A percentile compares a stretch with the other conserved stretches of the same genome.
Conservation (phyloP, 331 rosid genomes). For the Malus hybrid region DNA sequence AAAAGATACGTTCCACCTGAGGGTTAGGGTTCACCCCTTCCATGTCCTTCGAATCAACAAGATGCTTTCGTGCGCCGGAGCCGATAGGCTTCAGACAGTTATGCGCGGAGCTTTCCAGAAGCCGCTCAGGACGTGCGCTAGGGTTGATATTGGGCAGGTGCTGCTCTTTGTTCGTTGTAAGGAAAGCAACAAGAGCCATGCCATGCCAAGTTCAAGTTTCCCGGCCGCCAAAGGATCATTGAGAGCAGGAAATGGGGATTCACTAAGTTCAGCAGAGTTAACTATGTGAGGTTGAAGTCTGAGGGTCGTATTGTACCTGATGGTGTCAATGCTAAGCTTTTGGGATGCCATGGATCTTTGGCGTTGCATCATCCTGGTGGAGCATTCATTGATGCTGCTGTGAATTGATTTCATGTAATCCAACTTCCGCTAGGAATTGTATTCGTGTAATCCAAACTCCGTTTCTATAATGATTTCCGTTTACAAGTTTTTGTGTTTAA, state of each 20-base stretch:
- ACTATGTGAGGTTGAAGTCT: constrained; percentile 55
- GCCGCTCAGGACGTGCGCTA: constrained; percentile 67
- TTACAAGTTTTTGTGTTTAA: neutral
- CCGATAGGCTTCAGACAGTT: constrained; percentile 75
- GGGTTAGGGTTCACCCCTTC: constrained; percentile 74
- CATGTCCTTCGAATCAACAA: constrained; percentile 74
- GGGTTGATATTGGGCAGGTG: constrained; percentile 71
- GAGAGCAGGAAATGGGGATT: constrained; percentile 84
- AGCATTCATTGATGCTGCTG: constrained; percentile 46
- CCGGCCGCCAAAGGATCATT: constrained; percentile 75
- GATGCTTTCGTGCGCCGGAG: constrained; percentile 89
- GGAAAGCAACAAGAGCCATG: constrained; percentile 42
- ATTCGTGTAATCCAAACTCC: neutral
- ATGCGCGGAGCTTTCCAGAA: constrained; percentile 82
- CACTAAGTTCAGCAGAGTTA: constrained; percentile 53
- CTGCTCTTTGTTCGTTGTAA: constrained; percentile 61
- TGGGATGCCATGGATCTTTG: constrained; percentile 78
- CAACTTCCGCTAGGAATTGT: neutral
- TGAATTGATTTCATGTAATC: neutral
- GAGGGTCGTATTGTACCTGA: constrained; percentile 62
- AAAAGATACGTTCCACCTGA: constrained; percentile 61
- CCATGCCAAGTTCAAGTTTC: constrained; percentile 76
- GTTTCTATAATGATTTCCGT: neutral
- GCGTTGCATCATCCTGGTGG: constrained; percentile 57
- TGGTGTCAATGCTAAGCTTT: constrained; percentile 85